phyloP scores from a whole-genome alignment of 2,329 filamentous ascomycete species.

The Dactylellina leptospora region DNA sequence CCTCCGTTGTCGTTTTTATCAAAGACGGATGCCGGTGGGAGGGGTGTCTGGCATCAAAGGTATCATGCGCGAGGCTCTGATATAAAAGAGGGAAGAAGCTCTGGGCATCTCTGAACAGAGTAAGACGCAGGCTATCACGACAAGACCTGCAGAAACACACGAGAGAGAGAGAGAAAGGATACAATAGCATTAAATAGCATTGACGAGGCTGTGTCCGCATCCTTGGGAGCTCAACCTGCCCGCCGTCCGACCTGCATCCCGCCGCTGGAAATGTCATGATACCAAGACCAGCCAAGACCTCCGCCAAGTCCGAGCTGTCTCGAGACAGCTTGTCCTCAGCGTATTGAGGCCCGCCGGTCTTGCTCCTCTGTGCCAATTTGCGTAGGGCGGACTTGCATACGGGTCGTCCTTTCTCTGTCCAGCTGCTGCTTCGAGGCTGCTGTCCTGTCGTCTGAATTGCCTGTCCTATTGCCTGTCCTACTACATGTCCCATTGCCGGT shows the following conservation, averaged over 20 bases:
- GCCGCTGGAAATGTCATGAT: constrained; percentile 53
- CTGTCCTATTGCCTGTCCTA: background rate
- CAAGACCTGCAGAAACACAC: too few species aligned
- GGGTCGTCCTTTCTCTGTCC: constrained; percentile 17
- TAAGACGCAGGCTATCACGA: too few species aligned
- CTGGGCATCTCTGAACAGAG: background rate
- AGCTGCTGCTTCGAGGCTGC: constrained; percentile 7
- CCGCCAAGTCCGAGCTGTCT: constrained; percentile 28
- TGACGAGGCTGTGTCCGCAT: too few species aligned
- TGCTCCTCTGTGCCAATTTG: too few species aligned
- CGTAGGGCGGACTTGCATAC: background rate
- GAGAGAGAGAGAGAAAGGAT: too few species aligned
- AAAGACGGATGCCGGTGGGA: constrained; percentile 4
- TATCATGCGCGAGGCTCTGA: too few species aligned
- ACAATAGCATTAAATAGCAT: too few species aligned
- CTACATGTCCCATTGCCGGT: background rate
- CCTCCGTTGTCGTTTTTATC: background rate
- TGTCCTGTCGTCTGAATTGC: background rate
- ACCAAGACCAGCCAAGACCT: constrained; percentile 37
- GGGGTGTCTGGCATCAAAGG: too few species aligned
- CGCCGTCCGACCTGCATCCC: too few species aligned
- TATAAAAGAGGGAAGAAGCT: background rate
- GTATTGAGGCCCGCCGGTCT: constrained; percentile 2
- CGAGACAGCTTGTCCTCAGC: too few species aligned
- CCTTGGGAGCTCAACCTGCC: too few species aligned